Evolutionary conservation across 2,329 filamentous ascomycete genomes (phyloP), one percentile per base, ranked within the genome.

Genomic region (Drechslerella coelobrocha): DNA sequence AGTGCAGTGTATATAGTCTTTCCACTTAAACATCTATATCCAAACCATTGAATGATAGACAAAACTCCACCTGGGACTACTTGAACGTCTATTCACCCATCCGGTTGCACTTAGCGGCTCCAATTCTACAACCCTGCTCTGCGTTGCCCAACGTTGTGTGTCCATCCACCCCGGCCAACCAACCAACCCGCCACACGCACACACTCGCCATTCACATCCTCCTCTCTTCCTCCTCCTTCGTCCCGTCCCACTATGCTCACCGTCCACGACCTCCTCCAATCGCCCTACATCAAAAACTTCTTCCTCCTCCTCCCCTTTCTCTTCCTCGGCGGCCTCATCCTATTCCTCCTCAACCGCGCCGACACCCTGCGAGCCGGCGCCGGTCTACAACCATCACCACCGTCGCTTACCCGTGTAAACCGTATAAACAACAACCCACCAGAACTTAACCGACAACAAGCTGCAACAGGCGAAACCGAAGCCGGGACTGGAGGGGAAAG

Each of bases 271-370:
- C 53, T 71, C 54, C 48, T 71, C 54, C n/a, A 63, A 50, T 37
- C 54, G 26, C 53, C 59, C 2, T 63, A 63, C 48, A 29, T 59
- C 47, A 59, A 53, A 59, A 71, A 71, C 61, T 72, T 61, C 68
- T 56, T 72, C 55, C 24, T 60, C 50, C 56, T 66, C 43, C 41
- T 66, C 55, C 68, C 68, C 9, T 66, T 72, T 34, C 61, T 72
- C 54, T 52, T 66, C 55, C 50, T 66, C n/a, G 68, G 61, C 50
- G 45, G 54, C 26, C 50, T 72, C 5, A 65, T 72, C 34, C 61
- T 66, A 54, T 66, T 66, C 53, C 68, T 72, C 50, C 51, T 72
- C 29, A 55, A 34, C 48, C 68, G 60, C 12, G 60, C 68, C 34
- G 68, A 66, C 19, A 21, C 54, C 17, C 55, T 72, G 9, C 61